A percentile compares a stretch with the other conserved stretches of the same genome.
phyloP scores from a whole-genome alignment of 1,139 yeast genomes.

The Geotrichum aggregatum region DNA sequence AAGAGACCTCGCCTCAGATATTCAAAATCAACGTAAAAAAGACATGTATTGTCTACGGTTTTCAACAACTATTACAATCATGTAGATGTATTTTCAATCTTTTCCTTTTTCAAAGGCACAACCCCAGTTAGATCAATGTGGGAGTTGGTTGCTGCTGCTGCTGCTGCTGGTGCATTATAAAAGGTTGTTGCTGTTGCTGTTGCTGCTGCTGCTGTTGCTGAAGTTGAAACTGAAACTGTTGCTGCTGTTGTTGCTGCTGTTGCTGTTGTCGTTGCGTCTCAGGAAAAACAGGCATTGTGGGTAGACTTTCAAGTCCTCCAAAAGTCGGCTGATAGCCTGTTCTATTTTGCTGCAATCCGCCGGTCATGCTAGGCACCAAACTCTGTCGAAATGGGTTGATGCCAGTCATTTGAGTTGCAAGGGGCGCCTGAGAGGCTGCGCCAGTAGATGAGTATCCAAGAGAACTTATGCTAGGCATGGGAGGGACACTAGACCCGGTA shows the following conservation, averaged over 20 bases:
- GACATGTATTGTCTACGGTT: no score
- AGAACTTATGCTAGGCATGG: constrained; percentile 16
- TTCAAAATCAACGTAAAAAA: no score
- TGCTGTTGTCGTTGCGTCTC: not conserved
- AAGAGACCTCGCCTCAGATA: no score
- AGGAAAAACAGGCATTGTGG: constrained; percentile 1
- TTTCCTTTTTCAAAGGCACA: no score
- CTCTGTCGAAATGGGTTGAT: constrained; percentile 21
- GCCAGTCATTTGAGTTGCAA: constrained; percentile 16
- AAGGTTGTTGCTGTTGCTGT: constrained; percentile 7
- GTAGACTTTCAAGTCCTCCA: constrained; percentile 8
- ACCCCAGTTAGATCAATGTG: not conserved
- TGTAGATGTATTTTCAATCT: no score
- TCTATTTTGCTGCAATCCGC: not conserved
- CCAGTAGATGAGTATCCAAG: not conserved
- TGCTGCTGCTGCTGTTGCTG: constrained; percentile 1
- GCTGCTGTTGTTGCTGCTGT: constrained; percentile 3
- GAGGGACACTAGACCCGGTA: constrained; percentile 19
- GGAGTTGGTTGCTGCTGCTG: not conserved
- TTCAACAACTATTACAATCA: no score
- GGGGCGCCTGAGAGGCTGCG: constrained; percentile 4
- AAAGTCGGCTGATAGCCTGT: constrained; percentile 11
- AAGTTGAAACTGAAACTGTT: not conserved
- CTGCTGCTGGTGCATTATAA: not conserved
- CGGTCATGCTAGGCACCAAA: not conserved